Percentiles rank a stretch among this genome's conserved stretches.
These are phyloP conservation scores for Geosmithia flava DNA, from an alignment of 2,329 filamentous ascomycete species.

Conservation along the genomic window DNA sequence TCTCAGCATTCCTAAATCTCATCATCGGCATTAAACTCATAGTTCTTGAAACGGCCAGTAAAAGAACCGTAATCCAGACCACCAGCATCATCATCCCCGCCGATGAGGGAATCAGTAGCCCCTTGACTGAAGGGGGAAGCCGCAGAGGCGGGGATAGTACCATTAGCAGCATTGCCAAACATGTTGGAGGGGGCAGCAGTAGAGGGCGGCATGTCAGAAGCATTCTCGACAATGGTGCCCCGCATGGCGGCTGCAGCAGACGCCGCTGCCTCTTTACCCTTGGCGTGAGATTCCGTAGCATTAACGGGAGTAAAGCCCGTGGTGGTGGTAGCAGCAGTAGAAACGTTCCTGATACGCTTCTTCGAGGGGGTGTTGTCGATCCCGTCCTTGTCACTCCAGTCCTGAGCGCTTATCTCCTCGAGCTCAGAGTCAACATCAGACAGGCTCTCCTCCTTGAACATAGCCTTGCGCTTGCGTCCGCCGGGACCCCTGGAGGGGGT, in stretches of 20 bases:
- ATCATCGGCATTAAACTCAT: neutral
- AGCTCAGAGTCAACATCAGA: neutral
- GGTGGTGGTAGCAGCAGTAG: too few relatives aligned
- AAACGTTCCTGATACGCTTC: constrained; percentile 4
- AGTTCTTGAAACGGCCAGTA: neutral
- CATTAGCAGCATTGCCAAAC: neutral
- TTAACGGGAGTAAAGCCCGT: too few relatives aligned
- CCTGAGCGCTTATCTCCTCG: constrained; percentile 9
- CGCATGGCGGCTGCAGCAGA: neutral
- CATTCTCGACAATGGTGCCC: too few relatives aligned
- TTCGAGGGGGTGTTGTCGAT: constrained; percentile 21
- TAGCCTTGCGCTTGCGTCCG: constrained; percentile 4
- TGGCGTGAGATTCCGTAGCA: neutral
- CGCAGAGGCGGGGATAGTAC: neutral
- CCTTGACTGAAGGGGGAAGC: neutral
- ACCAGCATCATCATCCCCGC: neutral
- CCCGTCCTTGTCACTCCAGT: constrained; percentile 17
- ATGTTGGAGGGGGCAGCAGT: constrained; percentile 1
- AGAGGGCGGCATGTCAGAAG: neutral
- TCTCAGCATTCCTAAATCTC: too few relatives aligned
- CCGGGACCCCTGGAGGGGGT: constrained; percentile 6
- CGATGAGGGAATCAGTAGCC: neutral
- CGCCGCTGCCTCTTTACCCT: constrained; percentile 1
- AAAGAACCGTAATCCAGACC: neutral
- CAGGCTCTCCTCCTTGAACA: constrained; percentile 1